Conservation (phyloP, 306 rosid species). For the Dalbergia cultrata region DNA sequence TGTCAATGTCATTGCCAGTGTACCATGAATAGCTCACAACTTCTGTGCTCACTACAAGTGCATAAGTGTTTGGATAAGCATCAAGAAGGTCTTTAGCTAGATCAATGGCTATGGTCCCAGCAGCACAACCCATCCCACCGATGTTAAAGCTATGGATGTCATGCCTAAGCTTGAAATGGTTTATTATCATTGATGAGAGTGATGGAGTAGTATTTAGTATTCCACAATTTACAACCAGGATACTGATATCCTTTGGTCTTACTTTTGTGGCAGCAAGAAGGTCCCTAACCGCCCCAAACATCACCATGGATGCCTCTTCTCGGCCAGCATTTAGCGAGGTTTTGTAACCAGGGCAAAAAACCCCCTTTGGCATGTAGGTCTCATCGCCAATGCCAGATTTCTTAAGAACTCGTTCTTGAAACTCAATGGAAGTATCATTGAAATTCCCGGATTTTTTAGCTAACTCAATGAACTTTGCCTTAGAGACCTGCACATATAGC, state of each 20-base stretch:
- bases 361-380: constrained; percentile 61
- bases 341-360: constrained; percentile 51
- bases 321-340: constrained; percentile 56
- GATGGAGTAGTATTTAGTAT: constrained; percentile 69
- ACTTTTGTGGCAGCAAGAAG: constrained; percentile 61
- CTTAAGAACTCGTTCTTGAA: constrained; percentile 60
- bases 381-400: constrained; percentile 70
- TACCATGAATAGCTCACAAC: constrained; percentile 70
- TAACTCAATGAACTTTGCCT: constrained; percentile 67
- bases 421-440: constrained; percentile 59
- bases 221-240: constrained; percentile 69
- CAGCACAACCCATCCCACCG: constrained; percentile 85
- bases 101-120: constrained; percentile 75
- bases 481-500: constrained; percentile 58
- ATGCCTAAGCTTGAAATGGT: constrained; percentile 67
- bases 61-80: constrained; percentile 62
- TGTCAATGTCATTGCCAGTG: constrained; percentile 59
- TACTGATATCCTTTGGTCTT: constrained; percentile 53
- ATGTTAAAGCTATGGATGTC: constrained; percentile 75
- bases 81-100: constrained; percentile 71
- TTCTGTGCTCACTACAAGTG: constrained; percentile 77
- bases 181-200: constrained; percentile 66
- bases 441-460: constrained; percentile 67
- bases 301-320: constrained; percentile 63
- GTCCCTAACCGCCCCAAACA: constrained; percentile 67